Evolutionary conservation across 164 flowering plant genomes (phyloP), one percentile per base, ranked within the genome.

Genomic region (Tetracentron sinense): DNA sequence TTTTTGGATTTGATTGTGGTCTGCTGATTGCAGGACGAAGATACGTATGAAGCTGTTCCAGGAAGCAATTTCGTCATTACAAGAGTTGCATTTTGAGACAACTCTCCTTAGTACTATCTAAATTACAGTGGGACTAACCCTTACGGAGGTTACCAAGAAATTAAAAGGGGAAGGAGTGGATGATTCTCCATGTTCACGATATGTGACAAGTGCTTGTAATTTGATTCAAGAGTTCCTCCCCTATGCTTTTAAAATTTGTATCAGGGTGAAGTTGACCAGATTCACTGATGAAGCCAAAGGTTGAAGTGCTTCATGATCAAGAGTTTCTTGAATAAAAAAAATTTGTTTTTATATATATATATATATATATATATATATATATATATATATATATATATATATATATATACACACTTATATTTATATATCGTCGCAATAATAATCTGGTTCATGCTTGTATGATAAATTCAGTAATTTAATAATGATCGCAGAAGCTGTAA

Each of bases 231-330:
- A 35, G 17, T 64, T 21, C 21, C 17, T 8, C 28, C 61, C 22
- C 27, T 15, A 21, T 50, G 54, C 3, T 20, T 20, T 50, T 14
- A 20, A 10, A 20, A 50, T 3, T 50, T 22, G 19, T 25, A 0
- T 46, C 74, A 94, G 99, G 99, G 99, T 33, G 99, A 94, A 77
- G 99, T 94, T 47, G 99, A 94, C 72, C 99, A 94, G 72, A 94
- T 94, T 94, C 99, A 35, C 63, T 94, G 75, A 94, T 94, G 99
- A 94, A 89, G 79, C 99, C 97, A 16, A 94, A 88, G 77, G 85
- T 88, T 16, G 96, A 91, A 79, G 96, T 96, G 54, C 90, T 88
- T 21, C 99, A 91, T 69, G 97, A 94, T 75, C 96, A 91, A 81
- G 97, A 97, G 21, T 94, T 94, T 74, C 90, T 94, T 49, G 99